phyloP scores from a whole-genome alignment of 1,284 basidiomycete species.

The Bjerkandera adusta region DNA sequence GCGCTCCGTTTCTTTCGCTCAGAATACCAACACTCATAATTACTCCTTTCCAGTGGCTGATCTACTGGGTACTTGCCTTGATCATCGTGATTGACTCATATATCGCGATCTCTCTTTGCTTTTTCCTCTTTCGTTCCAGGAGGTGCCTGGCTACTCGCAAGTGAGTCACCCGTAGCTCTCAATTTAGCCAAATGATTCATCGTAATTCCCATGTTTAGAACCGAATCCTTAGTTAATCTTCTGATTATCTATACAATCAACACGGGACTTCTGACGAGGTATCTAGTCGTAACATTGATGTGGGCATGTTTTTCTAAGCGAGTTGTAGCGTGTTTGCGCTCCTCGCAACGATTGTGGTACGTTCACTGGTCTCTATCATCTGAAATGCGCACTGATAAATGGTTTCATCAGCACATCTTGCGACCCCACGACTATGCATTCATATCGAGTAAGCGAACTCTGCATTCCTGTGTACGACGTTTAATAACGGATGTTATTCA shows the following conservation, averaged over 20 bases:
- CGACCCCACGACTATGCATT: neutral
- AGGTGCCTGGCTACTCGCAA: neutral
- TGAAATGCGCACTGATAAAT: neutral
- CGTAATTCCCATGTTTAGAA: neutral
- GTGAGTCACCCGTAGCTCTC: no score
- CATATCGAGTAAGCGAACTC: neutral
- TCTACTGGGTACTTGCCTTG: neutral
- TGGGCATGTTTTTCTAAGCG: neutral
- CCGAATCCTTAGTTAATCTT: neutral
- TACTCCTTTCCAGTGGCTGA: neutral
- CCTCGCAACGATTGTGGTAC: neutral
- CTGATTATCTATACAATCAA: neutral
- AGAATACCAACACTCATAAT: neutral
- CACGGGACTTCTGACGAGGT: neutral
- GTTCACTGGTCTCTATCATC: neutral
- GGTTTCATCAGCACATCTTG: neutral
- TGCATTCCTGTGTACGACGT: neutral
- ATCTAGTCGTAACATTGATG: no score
- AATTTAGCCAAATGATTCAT: neutral
- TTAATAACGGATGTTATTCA: neutral
- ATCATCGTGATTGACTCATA: neutral
- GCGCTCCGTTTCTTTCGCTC: neutral
- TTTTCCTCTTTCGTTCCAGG: neutral
- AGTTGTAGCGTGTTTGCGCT: neutral
- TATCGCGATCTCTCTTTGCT: neutral